Conservation (phyloP, 2,329 filamentous ascomycete species). For the Truncatella angustata region DNA sequence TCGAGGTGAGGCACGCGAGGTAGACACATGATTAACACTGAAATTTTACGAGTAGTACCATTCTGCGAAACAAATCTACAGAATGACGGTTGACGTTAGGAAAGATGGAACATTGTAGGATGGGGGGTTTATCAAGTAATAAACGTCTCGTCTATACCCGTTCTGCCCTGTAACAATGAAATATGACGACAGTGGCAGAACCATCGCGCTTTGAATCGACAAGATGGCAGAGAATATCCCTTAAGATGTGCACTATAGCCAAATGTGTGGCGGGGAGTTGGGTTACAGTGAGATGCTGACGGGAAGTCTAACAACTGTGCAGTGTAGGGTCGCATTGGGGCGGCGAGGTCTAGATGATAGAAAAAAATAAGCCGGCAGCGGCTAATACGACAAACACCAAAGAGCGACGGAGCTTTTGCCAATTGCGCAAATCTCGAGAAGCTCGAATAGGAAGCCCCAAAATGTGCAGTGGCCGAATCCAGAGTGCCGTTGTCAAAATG, state of each 20-base stretch:
- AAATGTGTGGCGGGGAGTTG: neutral
- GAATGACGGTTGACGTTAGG: too few relatives aligned
- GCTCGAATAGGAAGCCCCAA: neutral
- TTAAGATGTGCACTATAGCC: slow-evolving; percentile 32
- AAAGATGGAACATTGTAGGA: too few relatives aligned
- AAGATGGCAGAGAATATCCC: slow-evolving; percentile 17
- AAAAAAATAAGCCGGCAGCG: neutral
- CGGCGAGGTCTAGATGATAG: neutral
- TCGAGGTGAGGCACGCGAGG: too few relatives aligned
- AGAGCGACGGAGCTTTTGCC: neutral
- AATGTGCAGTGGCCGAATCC: neutral
- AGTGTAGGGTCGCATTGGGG: neutral
- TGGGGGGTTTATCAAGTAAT: too few relatives aligned
- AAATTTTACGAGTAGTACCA: too few relatives aligned
- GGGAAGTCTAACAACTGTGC: neutral
- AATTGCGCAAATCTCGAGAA: neutral
- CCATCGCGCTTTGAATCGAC: neutral
- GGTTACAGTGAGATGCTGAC: neutral
- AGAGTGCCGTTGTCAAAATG: too few relatives aligned
- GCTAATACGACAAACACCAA: neutral
- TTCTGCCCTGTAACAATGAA: slow-evolving; percentile 14
- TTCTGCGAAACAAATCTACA: too few relatives aligned
- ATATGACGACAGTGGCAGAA: slow-evolving; percentile 7
- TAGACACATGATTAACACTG: too few relatives aligned
- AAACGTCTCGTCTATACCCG: too few relatives aligned